These are phyloP conservation scores for Tieghemostelium lacteum DNA, from an alignment of 78 protist genomes.

Conservation along the genomic window DNA sequence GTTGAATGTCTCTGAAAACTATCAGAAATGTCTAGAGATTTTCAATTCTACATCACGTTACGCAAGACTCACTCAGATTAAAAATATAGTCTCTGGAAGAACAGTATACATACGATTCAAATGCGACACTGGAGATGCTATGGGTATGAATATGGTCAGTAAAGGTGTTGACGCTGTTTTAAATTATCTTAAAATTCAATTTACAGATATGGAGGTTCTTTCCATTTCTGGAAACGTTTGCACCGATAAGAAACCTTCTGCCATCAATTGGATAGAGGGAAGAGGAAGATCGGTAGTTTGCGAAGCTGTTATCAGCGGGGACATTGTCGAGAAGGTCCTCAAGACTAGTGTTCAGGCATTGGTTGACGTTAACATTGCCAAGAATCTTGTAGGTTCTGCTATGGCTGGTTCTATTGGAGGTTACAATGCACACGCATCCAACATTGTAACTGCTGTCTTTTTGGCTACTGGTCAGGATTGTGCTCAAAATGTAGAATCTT, in stretches of 20 bases:
- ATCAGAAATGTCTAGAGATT: neutral
- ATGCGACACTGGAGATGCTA: constrained; percentile 95
- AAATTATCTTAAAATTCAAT: constrained; percentile 14
- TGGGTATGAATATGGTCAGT: constrained; percentile 98
- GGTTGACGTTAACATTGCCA: constrained; percentile 85
- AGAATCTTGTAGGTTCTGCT: constrained; percentile 97
- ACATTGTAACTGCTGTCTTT: constrained; percentile 96
- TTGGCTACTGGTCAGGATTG: constrained; percentile 98
- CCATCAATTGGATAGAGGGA: constrained; percentile 96
- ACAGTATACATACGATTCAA: constrained; percentile 87
- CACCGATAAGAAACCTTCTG: constrained; percentile 94
- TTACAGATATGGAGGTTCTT: constrained; percentile 73
- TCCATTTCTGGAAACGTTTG: constrained; percentile 92
- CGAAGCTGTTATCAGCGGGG: constrained; percentile 91
- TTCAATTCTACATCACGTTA: constrained; percentile 87
- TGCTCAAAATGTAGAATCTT: constrained; percentile 97
- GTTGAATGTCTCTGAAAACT: constrained; percentile 55
- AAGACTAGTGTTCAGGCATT: constrained; percentile 88
- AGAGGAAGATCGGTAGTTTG: constrained; percentile 94
- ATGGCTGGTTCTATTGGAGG: constrained; percentile 97
- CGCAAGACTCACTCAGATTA: constrained; percentile 35
- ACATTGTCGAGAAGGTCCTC: constrained; percentile 88
- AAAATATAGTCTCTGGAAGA: constrained; percentile 81
- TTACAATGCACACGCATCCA: constrained; percentile 98
- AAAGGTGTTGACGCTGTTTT: constrained; percentile 88